Percentiles rank a stretch among this genome's conserved stretches.
These are phyloP conservation scores for Skeletonema menzelii DNA, from an alignment of 108 stramenopile species.

Conservation along the genomic window DNA sequence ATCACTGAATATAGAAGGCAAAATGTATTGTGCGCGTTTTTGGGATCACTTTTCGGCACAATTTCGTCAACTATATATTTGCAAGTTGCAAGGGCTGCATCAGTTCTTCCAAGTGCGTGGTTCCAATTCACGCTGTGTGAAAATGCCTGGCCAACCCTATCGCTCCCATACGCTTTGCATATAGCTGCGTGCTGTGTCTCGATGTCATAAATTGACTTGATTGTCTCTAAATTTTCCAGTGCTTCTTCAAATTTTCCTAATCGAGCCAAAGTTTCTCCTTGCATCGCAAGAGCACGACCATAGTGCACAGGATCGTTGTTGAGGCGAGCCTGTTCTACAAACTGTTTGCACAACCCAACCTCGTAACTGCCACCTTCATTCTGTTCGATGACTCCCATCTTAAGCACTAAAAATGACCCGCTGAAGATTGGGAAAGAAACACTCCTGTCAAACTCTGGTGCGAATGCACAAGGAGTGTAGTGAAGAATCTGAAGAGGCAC, in stretches of 20 bases:
- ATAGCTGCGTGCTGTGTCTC: conserved; percentile 55
- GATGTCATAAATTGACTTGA: conserved; percentile 52
- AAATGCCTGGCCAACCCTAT: conserved; percentile 58
- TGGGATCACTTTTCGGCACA: conserved; percentile 57
- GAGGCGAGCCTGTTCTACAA: conserved; percentile 53
- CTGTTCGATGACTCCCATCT: conserved; percentile 50
- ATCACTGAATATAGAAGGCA: conserved; percentile 54
- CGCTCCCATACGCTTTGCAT: conserved; percentile 59
- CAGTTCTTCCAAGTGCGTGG: conserved; percentile 34
- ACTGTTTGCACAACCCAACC: conserved; percentile 44
- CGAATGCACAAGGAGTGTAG: conserved; percentile 21
- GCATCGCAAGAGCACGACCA: conserved; percentile 65
- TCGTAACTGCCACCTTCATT: conserved; percentile 49
- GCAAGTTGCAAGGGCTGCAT: conserved; percentile 50
- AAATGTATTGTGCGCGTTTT: conserved; percentile 59
- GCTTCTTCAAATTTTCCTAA: conserved; percentile 54
- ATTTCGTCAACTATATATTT: conserved; percentile 49
- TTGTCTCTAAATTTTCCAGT: conserved; percentile 32
- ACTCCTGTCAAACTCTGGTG: conserved; percentile 47
- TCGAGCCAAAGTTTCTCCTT: conserved; percentile 56
- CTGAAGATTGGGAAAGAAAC: conserved; percentile 65
- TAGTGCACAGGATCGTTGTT: conserved; percentile 60
- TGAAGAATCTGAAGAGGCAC: conserved; percentile 32
- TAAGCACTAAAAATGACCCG: conserved; percentile 54
- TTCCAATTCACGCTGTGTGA: conserved; percentile 52